These are phyloP conservation scores for Asterochloris erici DNA, from an alignment of 139 green algal genomes.

Conservation along the genomic window DNA sequence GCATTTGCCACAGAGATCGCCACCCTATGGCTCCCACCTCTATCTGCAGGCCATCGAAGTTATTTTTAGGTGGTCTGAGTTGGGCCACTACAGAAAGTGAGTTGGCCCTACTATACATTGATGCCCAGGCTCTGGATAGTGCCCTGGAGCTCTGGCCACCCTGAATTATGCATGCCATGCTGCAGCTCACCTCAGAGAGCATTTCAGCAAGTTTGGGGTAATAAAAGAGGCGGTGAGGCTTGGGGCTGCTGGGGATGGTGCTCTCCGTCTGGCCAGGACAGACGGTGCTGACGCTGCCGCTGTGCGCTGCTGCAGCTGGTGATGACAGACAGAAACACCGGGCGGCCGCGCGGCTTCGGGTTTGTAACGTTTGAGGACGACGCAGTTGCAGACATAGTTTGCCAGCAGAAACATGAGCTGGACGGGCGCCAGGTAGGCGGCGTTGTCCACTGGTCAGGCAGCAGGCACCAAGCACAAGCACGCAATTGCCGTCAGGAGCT, in stretches of 20 bases:
- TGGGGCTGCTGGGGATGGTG: background rate
- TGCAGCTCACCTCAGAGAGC: slow-evolving; percentile 60
- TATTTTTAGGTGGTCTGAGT: slow-evolving; percentile 69
- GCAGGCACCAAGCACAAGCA: too few relatives aligned
- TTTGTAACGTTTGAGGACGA: slow-evolving; percentile 74
- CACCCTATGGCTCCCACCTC: background rate
- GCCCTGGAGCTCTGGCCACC: background rate
- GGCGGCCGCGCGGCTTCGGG: slow-evolving; percentile 71
- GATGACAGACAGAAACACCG: slow-evolving; percentile 70
- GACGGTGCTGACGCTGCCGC: background rate
- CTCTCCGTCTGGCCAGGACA: background rate
- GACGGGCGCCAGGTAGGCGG: slow-evolving; percentile 49
- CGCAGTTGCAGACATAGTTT: slow-evolving; percentile 51
- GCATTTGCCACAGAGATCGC: too few relatives aligned
- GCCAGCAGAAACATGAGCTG: slow-evolving; percentile 55
- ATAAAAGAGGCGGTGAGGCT: slow-evolving; percentile 63
- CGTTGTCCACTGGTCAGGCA: too few relatives aligned
- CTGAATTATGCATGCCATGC: background rate
- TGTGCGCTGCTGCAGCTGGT: slow-evolving; percentile 56
- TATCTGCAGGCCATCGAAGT: slow-evolving; percentile 32
- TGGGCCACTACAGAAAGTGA: slow-evolving; percentile 71
- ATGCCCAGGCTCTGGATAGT: background rate
- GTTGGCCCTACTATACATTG: background rate
- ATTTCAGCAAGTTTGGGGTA: slow-evolving; percentile 69
- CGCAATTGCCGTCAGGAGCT: background rate